These are phyloP conservation scores for Malbranchea zuffiana DNA, from an alignment of 2,329 filamentous ascomycete genomes.

Conservation along the genomic window DNA sequence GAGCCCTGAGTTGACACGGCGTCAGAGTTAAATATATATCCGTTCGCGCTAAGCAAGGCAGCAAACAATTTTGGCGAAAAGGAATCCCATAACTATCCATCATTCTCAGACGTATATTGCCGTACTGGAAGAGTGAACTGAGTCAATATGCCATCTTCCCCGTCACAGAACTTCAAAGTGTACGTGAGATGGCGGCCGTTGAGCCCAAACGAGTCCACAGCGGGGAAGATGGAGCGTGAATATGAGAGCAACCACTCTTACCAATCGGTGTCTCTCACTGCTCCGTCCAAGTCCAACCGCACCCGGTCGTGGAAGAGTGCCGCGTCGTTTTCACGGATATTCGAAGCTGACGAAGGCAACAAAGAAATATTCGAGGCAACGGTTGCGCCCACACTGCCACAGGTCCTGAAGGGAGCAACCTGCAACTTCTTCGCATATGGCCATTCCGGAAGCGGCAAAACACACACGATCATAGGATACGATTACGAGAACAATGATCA, in stretches of 20 bases:
- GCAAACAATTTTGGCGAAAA: too few relatives aligned
- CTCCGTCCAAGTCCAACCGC: constrained; percentile 1
- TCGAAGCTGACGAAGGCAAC: constrained; percentile 19
- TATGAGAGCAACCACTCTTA: constrained; percentile 4
- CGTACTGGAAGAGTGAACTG: too few relatives aligned
- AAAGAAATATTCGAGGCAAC: constrained; percentile 22
- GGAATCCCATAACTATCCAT: too few relatives aligned
- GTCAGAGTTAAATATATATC: too few relatives aligned
- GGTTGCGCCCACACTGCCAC: constrained; percentile 26
- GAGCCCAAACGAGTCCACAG: constrained; percentile 4
- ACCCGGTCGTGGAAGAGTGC: constrained; percentile 21
- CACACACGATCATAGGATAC: constrained; percentile 37
- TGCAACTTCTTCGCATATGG: constrained; percentile 38
- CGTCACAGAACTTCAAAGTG: too few relatives aligned
- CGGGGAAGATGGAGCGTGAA: constrained; percentile 11
- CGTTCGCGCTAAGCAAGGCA: too few relatives aligned
- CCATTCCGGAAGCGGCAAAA: constrained; percentile 35
- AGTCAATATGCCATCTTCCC: too few relatives aligned
- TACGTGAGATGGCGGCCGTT: constrained; percentile 15
- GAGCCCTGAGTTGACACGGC: too few relatives aligned
- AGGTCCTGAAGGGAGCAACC: constrained; percentile 26
- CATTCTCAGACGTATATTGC: too few relatives aligned
- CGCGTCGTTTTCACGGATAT: constrained; percentile 17
- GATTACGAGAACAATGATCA: constrained; percentile 26
- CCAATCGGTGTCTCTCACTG: constrained; percentile 8